Base-by-base conservation (phyloP, 805 yeast genomes). In the Myxozyma kluyveri region DNA sequence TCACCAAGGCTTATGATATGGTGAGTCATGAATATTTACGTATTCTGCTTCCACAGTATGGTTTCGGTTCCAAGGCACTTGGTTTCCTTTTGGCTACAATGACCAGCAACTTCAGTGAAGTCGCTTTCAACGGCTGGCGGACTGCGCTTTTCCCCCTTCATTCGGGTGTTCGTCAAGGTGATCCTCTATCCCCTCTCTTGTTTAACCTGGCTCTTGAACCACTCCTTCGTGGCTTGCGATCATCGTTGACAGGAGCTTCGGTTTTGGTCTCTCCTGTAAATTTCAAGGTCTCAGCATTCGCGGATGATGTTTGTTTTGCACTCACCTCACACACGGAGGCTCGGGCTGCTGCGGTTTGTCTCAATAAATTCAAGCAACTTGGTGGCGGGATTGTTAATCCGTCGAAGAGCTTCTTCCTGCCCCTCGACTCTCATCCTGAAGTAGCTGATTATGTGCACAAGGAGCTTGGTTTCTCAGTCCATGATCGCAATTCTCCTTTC, bases 101-200 rank as follows among this genome's bases (percentile, higher is more conserved):
- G 12, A 29, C 33, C 14, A 14, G 17, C 9, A 12, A 12, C 10
- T 7, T n/a, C 18, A 39, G 12, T n/a, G 39, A 23, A n/a, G 36
- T 41, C 33, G 9, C 23, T 7, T 41, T 41, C 23, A 42, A 42
- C 27, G 46, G 46, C 10, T 42, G 33, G 46, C 21, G n/a, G 4
- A 42, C 40, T 14, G 33, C 46, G 19, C 5, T 18, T n/a, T 42
- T 42, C 17, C 46, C 46, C 5, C 22, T 42, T n/a, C 17, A 5
- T 9, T 4, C 27, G 4, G 46, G 46, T 31, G 46, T 42, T n/a
- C 42, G 46, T 7, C 46, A 42, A 32, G 46, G 46, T 9, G 46
- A 42, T 22, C 46, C 46, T 5, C 19, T 42, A 7, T 17, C 46
- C n/a, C 46, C 46, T 17, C 46, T 42, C 7, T 14, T 42, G n/a